Conservation (phyloP, 306 rosid genomes). For the Fragaria vesca region DNA sequence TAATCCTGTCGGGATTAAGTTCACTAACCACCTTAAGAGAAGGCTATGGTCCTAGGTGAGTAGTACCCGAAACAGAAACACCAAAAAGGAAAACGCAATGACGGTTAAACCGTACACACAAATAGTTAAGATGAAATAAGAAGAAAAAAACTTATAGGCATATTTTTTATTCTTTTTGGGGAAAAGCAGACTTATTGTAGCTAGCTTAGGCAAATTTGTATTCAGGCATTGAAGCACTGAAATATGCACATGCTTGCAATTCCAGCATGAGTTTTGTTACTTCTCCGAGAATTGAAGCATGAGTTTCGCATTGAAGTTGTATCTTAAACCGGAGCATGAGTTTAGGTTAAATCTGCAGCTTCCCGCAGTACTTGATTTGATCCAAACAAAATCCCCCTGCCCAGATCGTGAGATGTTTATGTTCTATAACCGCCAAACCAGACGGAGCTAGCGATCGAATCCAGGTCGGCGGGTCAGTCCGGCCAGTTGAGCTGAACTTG, state of each 20-base stretch:
- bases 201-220: not conserved
- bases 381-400: not conserved
- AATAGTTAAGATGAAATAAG: not conserved
- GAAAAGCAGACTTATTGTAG: not conserved
- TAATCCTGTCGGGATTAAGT: not conserved
- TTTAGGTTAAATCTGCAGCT: not conserved
- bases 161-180: not conserved
- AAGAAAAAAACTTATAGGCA: not conserved
- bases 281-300: constrained; percentile 6
- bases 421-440: not conserved
- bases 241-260: not conserved
- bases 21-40: not conserved
- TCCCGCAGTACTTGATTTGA: not conserved
- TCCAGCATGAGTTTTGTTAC: not conserved
- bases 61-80: not conserved
- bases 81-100: not conserved
- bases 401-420: not conserved
- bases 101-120: not conserved
- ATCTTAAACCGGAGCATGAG: not conserved
- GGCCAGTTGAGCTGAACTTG: not conserved
- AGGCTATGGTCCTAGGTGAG: not conserved
- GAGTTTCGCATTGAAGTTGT: constrained; percentile 6
- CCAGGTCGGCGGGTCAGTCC: not conserved
- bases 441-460: not conserved
- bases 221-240: not conserved